Evolutionary conservation across 257 asterid genomes (phyloP), one percentile per base, ranked within the genome.

Genomic region (Plantago major): DNA sequence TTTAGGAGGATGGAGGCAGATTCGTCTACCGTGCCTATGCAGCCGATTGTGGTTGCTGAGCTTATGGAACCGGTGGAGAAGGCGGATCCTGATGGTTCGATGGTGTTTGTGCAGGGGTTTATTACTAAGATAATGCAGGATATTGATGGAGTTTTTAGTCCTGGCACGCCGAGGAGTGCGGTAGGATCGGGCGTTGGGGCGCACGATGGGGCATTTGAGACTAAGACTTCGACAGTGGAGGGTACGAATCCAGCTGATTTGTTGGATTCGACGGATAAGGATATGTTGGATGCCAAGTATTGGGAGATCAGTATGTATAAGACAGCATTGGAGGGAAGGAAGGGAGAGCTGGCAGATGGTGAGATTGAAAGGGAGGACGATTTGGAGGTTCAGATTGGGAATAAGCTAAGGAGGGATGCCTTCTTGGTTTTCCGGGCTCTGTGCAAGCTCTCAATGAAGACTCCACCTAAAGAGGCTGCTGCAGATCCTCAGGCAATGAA

Each of bases 271-370:
- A 93, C 95, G 1, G 99, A 93, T 79, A 93, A 85, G 86, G 99
- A 93, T 78, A 93, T 93, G 99, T 71, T 93, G 82, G 99, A 93
- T 54, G 97, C 99, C 0, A 93, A 93, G 80, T 89, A 89, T 69
- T 93, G 99, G 99, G 99, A 93, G 88, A 90, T 93, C 70, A 87
- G 99, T 71, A 90, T 93, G 99, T 93, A 93, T 69, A 93, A 93
- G 81, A 85, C 96, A 3, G 99, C 99, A 1, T 70, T 93, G 67
- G 97, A 89, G 75, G 99, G 97, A 59, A 68, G 97, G 82, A 93
- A 89, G 80, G 99, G 95, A 62, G 99, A 93, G 76, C 77, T 93
- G 77, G 92, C 79, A 12, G 97, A 93, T 13, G 94, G 93, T 49
- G 99, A 89, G 61, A 84, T 76, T 55, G 99, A 89, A 67, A 82